Percentiles rank a stretch among this genome's conserved stretches.
phyloP scores from a whole-genome alignment of 805 yeast genomes.

The Lachancea thermotolerans region DNA sequence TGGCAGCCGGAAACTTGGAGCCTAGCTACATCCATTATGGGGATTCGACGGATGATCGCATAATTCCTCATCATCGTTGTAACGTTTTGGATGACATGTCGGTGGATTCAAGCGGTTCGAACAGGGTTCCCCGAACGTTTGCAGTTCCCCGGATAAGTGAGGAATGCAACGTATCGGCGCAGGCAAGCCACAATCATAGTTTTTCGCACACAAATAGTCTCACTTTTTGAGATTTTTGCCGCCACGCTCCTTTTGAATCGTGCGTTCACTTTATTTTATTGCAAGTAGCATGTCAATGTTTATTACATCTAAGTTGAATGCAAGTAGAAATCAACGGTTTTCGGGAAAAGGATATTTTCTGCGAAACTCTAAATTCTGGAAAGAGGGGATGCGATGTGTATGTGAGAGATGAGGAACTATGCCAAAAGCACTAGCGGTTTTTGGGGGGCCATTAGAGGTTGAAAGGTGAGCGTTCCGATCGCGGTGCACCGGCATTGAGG shows the following conservation, averaged over 20 bases:
- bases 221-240: constrained; percentile 2
- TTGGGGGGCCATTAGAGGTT: too few relatives aligned
- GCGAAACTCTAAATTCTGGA: too few relatives aligned
- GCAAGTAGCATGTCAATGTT: neutral
- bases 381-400: too few relatives aligned
- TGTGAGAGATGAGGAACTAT: too few relatives aligned
- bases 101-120: constrained; percentile 10
- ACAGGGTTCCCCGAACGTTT: constrained; percentile 4
- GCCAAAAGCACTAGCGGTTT: too few relatives aligned
- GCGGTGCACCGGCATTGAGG: too few relatives aligned
- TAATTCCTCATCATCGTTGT: constrained; percentile 7
- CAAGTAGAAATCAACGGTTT: too few relatives aligned
- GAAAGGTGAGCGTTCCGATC: too few relatives aligned
- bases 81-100: constrained; percentile 19
- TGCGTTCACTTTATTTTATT: neutral
- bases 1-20: neutral
- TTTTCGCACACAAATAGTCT: constrained; percentile 6
- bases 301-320: too few relatives aligned
- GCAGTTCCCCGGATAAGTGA: constrained; percentile 2
- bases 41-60: neutral
- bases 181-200: constrained; percentile 5
- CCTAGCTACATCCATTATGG: constrained; percentile 1
- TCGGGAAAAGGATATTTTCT: too few relatives aligned
- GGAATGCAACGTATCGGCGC: constrained; percentile 1
- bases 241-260: neutral